phyloP scores from a whole-genome alignment of 495 filamentous ascomycete species.

The Xylaria intraflava region DNA sequence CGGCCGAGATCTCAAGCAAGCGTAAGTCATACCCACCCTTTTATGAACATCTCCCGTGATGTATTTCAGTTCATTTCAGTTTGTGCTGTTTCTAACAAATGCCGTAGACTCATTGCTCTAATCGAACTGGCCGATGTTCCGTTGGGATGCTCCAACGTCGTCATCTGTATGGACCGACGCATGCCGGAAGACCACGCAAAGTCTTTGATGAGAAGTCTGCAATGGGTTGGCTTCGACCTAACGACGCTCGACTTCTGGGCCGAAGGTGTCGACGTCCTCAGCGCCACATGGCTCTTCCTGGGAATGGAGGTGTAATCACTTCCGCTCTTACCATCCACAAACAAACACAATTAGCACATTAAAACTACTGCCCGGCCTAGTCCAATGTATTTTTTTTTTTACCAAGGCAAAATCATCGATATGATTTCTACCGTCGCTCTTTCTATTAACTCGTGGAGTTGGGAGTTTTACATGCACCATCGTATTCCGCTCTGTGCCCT shows the following conservation, averaged over 20 bases:
- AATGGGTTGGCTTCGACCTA: slow-evolving; percentile 87
- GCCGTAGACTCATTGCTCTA: slow-evolving; percentile 69
- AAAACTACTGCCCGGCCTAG: too few species aligned
- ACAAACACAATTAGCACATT: too few species aligned
- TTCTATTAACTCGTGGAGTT: too few species aligned
- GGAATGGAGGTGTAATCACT: slow-evolving; percentile 65
- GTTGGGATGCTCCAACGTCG: slow-evolving; percentile 67
- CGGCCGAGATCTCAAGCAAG: slow-evolving; percentile 74
- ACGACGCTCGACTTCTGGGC: slow-evolving; percentile 72
- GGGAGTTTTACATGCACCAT: neutral
- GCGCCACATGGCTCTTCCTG: slow-evolving; percentile 75
- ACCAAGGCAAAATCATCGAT: too few species aligned
- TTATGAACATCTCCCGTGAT: slow-evolving; percentile 5
- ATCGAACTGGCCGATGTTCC: slow-evolving; percentile 76
- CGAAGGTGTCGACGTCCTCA: slow-evolving; percentile 48
- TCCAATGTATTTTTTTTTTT: too few species aligned
- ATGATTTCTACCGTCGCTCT: too few species aligned
- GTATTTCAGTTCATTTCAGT: too few species aligned
- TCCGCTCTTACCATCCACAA: slow-evolving; percentile 4
- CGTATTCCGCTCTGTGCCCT: too few species aligned
- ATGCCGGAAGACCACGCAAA: slow-evolving; percentile 51
- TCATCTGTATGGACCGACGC: slow-evolving; percentile 71
- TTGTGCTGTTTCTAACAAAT: slow-evolving; percentile 12
- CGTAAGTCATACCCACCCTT: slow-evolving; percentile 53
- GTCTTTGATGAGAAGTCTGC: slow-evolving; percentile 67